phyloP scores from a whole-genome alignment of 306 rosid species.

The Phaseolus lunatus region DNA sequence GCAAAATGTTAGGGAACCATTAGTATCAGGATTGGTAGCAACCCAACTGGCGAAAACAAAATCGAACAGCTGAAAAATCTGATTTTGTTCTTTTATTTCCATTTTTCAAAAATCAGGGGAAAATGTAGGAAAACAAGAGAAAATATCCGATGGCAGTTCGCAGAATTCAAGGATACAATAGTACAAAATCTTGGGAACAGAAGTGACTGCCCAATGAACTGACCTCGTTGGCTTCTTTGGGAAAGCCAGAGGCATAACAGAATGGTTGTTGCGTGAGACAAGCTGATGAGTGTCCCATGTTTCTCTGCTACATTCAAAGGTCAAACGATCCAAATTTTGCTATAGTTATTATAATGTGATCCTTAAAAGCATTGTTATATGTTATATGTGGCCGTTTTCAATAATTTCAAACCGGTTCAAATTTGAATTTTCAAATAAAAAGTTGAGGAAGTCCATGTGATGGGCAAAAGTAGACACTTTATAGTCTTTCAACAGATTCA shows the following conservation, averaged over 20 bases:
- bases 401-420: constrained; percentile 47
- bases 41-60: not conserved
- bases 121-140: not conserved
- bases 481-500: not conserved
- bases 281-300: constrained; percentile 80
- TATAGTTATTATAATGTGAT: constrained; percentile 35
- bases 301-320: constrained; percentile 37
- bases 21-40: not conserved
- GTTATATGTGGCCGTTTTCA: constrained; percentile 48
- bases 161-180: constrained; percentile 8
- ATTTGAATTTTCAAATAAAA: constrained; percentile 71
- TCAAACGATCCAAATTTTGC: constrained; percentile 54
- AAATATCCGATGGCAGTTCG: not conserved
- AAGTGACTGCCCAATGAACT: constrained; percentile 40
- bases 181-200: constrained; percentile 2
- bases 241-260: constrained; percentile 78
- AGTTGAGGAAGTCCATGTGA: constrained; percentile 45
- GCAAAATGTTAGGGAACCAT: not conserved
- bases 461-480: constrained; percentile 47
- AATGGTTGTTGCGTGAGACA: constrained; percentile 94
- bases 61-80: not conserved
- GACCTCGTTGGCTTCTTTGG: constrained; percentile 85
- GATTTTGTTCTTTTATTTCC: not conserved
- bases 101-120: not conserved
- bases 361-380: constrained; percentile 11